Percentiles rank a stretch among this genome's conserved stretches.
These are phyloP conservation scores for Colletotrichum sp. DNA, from an alignment of 2,329 filamentous ascomycete species.

Conservation along the genomic window DNA sequence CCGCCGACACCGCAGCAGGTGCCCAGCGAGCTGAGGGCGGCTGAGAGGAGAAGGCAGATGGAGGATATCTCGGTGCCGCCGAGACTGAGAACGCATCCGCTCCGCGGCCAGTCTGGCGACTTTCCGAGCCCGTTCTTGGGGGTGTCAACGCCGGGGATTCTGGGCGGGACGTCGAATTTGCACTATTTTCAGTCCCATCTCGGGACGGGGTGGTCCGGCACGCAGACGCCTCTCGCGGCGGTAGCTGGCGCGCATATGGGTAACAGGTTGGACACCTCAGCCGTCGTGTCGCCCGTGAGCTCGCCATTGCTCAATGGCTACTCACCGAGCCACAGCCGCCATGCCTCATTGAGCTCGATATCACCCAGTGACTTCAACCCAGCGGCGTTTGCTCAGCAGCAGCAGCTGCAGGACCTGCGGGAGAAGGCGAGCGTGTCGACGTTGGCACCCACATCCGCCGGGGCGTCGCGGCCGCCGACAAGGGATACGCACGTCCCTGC, in stretches of 20 bases:
- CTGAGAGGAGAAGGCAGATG: conserved; percentile 22
- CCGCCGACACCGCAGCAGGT: conserved; percentile 9
- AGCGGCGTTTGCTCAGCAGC: conserved; percentile 9
- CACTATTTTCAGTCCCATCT: conserved; percentile 85
- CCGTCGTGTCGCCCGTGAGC: conserved; percentile 7
- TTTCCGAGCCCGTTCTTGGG: conserved; percentile 62
- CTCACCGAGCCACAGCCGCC: conserved; percentile 43
- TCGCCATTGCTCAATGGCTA: conserved; percentile 12
- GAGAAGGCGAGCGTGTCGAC: conserved; percentile 70
- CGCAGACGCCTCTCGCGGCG: conserved; percentile 79
- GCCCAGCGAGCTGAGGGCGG: conserved; percentile 19
- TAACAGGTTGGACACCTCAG: conserved; percentile 26
- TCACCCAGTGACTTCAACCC: conserved; percentile 46
- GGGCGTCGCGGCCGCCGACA: conserved; percentile 62
- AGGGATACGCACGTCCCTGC: conserved; percentile 47
- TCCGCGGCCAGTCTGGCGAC: conserved; percentile 37
- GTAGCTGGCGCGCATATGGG: conserved; percentile 69
- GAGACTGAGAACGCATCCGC: conserved; percentile 43
- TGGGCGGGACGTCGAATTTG: conserved; percentile 77
- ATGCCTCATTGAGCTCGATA: conserved; percentile 51
- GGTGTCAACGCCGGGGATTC: conserved; percentile 65
- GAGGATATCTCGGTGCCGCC: conserved; percentile 30
- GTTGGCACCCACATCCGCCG: conserved; percentile 58
- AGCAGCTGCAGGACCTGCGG: conserved; percentile 37
- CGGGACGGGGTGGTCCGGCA: conserved; percentile 72